phyloP scores from a whole-genome alignment of 2,329 filamentous ascomycete species.

The Colletotrichum sp. region DNA sequence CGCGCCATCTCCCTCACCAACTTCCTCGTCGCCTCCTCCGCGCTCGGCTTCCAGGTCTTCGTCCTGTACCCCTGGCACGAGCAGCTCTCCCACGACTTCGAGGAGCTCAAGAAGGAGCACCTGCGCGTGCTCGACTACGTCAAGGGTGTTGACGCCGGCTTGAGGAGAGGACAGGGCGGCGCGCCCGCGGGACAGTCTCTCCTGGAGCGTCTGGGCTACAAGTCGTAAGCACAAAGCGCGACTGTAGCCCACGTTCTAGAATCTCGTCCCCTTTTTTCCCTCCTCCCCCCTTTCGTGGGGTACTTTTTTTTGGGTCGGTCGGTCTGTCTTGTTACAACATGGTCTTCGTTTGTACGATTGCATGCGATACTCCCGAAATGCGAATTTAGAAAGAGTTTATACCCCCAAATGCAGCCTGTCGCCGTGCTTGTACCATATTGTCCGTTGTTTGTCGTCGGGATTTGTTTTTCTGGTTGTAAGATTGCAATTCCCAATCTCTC shows the following conservation, averaged over 20 bases:
- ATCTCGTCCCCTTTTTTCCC: background rate
- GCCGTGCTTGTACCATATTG: background rate
- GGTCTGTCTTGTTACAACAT: background rate
- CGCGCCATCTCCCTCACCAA: constrained; percentile 64
- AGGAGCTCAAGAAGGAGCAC: constrained; percentile 64
- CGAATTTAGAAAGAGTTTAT: constrained; percentile 3
- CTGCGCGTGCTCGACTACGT: constrained; percentile 43
- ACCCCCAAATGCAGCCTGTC: background rate
- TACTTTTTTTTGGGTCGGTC: background rate
- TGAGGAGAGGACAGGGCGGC: constrained; percentile 13
- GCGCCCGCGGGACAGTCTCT: constrained; percentile 18
- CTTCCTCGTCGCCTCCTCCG: constrained; percentile 69
- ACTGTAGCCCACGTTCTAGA: background rate
- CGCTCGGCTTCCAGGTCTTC: constrained; percentile 70
- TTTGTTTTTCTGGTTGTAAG: background rate
- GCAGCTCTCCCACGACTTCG: constrained; percentile 66
- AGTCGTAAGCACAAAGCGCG: background rate
- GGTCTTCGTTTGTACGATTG: background rate
- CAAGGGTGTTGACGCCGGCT: constrained; percentile 24
- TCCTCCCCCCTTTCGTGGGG: background rate
- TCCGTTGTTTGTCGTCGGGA: background rate
- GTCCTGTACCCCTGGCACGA: constrained; percentile 76
- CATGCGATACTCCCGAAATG: constrained; percentile 3
- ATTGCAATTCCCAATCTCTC: background rate
- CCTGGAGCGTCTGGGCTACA: constrained; percentile 23